Evolutionary conservation across 2,329 filamentous ascomycete species (phyloP).

Genomic region (Alternaria ethzedia): DNA sequence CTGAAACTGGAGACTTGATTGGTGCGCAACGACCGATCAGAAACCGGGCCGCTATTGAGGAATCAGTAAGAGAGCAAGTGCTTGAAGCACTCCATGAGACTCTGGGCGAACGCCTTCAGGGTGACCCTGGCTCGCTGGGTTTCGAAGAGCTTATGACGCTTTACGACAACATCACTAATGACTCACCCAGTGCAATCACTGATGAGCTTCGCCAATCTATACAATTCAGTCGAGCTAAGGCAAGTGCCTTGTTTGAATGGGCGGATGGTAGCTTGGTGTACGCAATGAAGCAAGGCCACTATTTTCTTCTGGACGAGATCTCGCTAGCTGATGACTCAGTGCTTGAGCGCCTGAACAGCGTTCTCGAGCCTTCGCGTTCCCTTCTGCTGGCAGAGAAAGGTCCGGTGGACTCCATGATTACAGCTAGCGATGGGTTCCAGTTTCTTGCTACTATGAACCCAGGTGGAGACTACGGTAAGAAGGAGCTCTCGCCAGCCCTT

Average conservation of each 20-base stretch:
- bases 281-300: conserved; percentile 87
- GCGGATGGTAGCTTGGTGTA: conserved; percentile 90
- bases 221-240: conserved; percentile 63
- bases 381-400: conserved; percentile 95
- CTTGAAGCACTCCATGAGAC: conserved; percentile 37
- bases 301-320: conserved; percentile 96
- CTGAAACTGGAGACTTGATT: conserved; percentile 96
- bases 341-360: conserved; percentile 92
- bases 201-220: conserved; percentile 48
- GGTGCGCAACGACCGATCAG: conserved; percentile 91
- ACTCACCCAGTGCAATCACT: conserved; percentile 57
- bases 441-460: conserved; percentile 99
- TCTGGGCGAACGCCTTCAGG: conserved; percentile 7
- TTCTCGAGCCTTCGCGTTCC: conserved; percentile 85
- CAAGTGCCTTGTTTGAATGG: conserved; percentile 94
- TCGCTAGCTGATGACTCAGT: conserved; percentile 98
- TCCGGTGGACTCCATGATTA: conserved; percentile 78
- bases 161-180: conserved; percentile 62
- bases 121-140: conserved; percentile 29
- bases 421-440: conserved; percentile 80
- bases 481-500: conserved; percentile 91
- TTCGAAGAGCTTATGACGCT: conserved; percentile 59
- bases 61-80: conserved; percentile 70
- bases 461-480: conserved; percentile 97
- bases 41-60: conserved; percentile 77